Evolutionary conservation across 139 green algal genomes (phyloP), one percentile per base, ranked within the genome.

Genomic region (Yamagishiella unicocca): DNA sequence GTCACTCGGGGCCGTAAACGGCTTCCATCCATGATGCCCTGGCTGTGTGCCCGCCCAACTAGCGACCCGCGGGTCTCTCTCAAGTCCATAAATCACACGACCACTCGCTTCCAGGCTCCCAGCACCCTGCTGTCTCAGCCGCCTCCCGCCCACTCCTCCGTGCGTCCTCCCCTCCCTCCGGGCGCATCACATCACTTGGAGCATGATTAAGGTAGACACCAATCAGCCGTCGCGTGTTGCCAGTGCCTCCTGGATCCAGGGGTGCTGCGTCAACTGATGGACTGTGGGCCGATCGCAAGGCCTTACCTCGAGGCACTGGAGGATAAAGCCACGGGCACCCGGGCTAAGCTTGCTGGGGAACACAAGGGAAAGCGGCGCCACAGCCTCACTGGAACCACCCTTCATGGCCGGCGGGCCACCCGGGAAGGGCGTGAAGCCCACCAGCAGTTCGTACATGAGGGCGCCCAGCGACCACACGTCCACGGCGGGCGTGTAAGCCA

Each of bases 371-470:
- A n/a, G n/a, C 29, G 74, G 68, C 9, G 22, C 33, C 50, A 50
- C 38, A 9, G 76, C 7, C 14, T 3, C 37, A 9, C 22, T 4
- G 38, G 38, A 17, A 0, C 38, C 25, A 12, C 21, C 27, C 33
- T 55, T 50, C 38, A 4, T 0, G 8, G 55, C 9, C 31, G 58
- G 78, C 31, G 58, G 78, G 1, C 78, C 78, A 2, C 78, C 78
- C 1, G 78, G 78, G 78, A 75, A 84, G 37, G 80, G 80, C 22
- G 80, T 66, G 80, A 86, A 86, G 21, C 80, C 80, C 29, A 77
- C 64, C 43, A 93, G 89, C 67, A 95, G 85, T 86, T 95, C 91
- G 74, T 94, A 94, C 3, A 83, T 82, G 19, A 95, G 61, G 21
- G 93, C 90, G 4, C 91, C 91, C 22, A 87, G 75, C 27, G 77